These are phyloP conservation scores for Malbranchea zuffiana DNA, from an alignment of 2,329 filamentous ascomycete species.

Conservation along the genomic window DNA sequence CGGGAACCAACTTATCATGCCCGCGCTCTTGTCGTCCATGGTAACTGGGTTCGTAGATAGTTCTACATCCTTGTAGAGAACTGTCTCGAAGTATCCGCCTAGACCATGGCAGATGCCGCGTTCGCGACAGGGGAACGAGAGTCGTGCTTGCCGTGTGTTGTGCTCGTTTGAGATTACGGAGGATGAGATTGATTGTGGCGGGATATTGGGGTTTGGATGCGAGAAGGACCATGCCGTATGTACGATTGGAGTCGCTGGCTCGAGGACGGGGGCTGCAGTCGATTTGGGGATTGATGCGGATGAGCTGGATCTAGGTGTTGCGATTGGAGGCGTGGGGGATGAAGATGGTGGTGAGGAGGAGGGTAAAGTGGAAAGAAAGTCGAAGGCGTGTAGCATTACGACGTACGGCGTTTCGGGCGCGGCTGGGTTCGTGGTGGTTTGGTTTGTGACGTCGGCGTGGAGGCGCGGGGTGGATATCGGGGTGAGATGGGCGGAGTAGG, in stretches of 20 bases:
- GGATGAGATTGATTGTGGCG: constrained; percentile 22
- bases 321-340: constrained; percentile 10
- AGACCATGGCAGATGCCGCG: constrained; percentile 82
- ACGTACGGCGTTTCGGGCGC: constrained; percentile 91
- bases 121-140: constrained; percentile 66
- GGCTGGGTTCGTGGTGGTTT: constrained; percentile 51
- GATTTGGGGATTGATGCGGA: constrained; percentile 6
- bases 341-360: constrained; percentile 28
- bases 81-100: constrained; percentile 90
- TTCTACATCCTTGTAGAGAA: constrained; percentile 78
- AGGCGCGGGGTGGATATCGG: constrained; percentile 82
- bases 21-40: constrained; percentile 84
- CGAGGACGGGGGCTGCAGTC: constrained; percentile 20
- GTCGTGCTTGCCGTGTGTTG: constrained; percentile 68
- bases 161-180: constrained; percentile 69
- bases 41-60: constrained; percentile 85
- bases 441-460: constrained; percentile 63
- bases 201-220: constrained; percentile 32
- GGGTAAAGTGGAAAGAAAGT: constrained; percentile 64
- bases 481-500: constrained; percentile 88
- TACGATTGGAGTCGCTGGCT: constrained; percentile 29
- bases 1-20: constrained; percentile 99
- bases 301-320: constrained; percentile 8
- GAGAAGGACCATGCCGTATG: constrained; percentile 37
- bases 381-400: constrained; percentile 79